A percentile compares a stretch with the other conserved stretches of the same genome.
Conservation (phyloP, 306 rosid genomes). For the Arachis hypogaea region DNA sequence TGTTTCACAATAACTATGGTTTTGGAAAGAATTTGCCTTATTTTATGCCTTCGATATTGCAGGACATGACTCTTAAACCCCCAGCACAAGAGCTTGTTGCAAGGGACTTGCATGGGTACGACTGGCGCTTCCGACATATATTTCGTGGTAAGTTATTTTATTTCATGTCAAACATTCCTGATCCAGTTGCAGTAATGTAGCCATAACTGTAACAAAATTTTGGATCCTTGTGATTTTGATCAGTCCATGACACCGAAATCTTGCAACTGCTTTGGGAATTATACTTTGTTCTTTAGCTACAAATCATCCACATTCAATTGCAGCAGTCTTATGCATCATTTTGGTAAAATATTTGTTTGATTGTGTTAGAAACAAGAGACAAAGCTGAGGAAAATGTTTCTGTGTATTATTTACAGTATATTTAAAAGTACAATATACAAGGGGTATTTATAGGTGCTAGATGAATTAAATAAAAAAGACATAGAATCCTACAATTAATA, state of each 20-base stretch:
- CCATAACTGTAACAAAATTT: neutral
- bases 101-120: slow-evolving; percentile 70
- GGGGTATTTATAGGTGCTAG: too few species aligned
- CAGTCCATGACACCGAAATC: neutral
- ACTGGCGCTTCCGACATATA: slow-evolving; percentile 75
- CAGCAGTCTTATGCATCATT: neutral
- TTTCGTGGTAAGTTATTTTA: slow-evolving; percentile 57
- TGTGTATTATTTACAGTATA: too few species aligned
- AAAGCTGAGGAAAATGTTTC: too few species aligned
- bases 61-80: slow-evolving; percentile 64
- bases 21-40: neutral
- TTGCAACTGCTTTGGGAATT: neutral
- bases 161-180: neutral
- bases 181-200: slow-evolving; percentile 3
- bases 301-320: neutral
- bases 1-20: too few species aligned
- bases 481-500: too few species aligned
- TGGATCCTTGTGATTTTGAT: neutral
- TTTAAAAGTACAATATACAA: too few species aligned
- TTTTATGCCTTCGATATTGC: slow-evolving; percentile 38
- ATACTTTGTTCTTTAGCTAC: neutral
- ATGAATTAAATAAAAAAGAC: too few species aligned
- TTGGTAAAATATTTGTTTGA: too few species aligned
- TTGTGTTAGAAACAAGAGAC: too few species aligned
- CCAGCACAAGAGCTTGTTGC: slow-evolving; percentile 63